Percentiles rank a stretch among this genome's conserved stretches.
Conservation (phyloP, 1,284 basidiomycete species). For the Ustilago nuda region DNA sequence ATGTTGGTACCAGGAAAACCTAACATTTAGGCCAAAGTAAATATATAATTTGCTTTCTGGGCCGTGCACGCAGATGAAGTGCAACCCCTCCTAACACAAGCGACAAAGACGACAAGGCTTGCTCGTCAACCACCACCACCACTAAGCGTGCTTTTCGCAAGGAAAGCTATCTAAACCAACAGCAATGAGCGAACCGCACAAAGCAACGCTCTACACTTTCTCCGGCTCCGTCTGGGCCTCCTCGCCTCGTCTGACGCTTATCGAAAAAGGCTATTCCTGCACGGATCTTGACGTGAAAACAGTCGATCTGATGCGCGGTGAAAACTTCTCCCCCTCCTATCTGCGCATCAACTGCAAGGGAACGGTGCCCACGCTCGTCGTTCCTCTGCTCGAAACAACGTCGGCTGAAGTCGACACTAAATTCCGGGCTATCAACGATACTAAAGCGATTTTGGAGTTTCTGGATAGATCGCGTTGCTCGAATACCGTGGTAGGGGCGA, state of each 20-base stretch:
- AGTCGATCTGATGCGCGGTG: conserved; percentile 68
- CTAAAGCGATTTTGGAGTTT: conserved; percentile 83
- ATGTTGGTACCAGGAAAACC: too few relatives aligned
- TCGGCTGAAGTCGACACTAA: conserved; percentile 79
- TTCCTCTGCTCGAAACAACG: conserved; percentile 81
- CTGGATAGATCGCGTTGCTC: conserved; percentile 69
- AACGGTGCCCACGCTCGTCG: conserved; percentile 85
- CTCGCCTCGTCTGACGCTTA: conserved; percentile 44
- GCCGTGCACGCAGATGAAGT: background rate
- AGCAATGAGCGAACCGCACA: conserved; percentile 37
- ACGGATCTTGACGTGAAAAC: conserved; percentile 61
- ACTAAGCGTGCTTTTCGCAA: background rate
- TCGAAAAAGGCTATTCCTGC: conserved; percentile 55
- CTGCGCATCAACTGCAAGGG: conserved; percentile 84
- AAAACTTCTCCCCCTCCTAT: conserved; percentile 77
- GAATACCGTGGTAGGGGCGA: conserved; percentile 73
- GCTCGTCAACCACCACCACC: background rate
- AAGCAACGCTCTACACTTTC: conserved; percentile 59
- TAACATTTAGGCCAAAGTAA: too few relatives aligned
- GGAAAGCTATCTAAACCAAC: too few relatives aligned
- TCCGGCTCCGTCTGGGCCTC: conserved; percentile 58
- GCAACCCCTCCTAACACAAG: background rate
- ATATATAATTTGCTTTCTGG: background rate
- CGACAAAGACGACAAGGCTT: background rate
- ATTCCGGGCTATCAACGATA: conserved; percentile 82